phyloP scores from a whole-genome alignment of 225 moss, liverwort and hornwort species.

The Physcomitrellopsis africana region DNA sequence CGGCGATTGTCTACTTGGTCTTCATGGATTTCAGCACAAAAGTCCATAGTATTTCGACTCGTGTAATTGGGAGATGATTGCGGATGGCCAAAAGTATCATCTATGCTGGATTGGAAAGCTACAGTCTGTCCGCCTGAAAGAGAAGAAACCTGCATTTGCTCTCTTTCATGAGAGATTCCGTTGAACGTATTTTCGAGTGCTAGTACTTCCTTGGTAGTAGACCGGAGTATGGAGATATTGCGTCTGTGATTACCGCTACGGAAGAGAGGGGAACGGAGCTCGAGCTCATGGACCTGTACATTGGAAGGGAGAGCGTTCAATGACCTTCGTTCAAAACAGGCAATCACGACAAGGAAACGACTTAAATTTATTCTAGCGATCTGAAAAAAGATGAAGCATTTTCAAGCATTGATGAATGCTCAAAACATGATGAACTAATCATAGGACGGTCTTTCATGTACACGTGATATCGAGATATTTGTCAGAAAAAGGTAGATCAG shows the following conservation, averaged over 20 bases:
- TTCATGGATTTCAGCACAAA: slow-evolving; percentile 15
- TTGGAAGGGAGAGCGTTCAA: neutral
- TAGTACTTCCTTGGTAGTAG: slow-evolving; percentile 37
- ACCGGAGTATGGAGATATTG: slow-evolving; percentile 24
- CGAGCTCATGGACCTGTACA: slow-evolving; percentile 63
- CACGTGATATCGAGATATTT: neutral
- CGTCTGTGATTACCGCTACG: slow-evolving; percentile 40
- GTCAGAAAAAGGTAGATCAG: slow-evolving; percentile 8
- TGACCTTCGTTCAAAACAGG: neutral
- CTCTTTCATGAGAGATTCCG: slow-evolving; percentile 31
- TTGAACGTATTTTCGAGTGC: slow-evolving; percentile 62
- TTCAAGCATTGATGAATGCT: neutral
- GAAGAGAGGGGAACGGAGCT: slow-evolving; percentile 56
- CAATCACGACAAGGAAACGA: neutral
- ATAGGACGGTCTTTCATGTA: neutral
- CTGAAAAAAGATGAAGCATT: neutral
- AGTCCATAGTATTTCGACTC: slow-evolving; percentile 19
- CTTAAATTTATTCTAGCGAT: neutral
- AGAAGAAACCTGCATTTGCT: slow-evolving; percentile 24
- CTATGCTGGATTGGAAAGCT: slow-evolving; percentile 29
- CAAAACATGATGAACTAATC: neutral
- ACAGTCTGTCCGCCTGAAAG: slow-evolving; percentile 22
- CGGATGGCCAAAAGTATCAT: slow-evolving; percentile 28
- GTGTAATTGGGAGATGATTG: slow-evolving; percentile 18
- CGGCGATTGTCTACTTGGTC: slow-evolving; percentile 21